Evolutionary conservation across 208 protist genomes (phyloP), one percentile per base, ranked within the genome.

Genomic region (Leishmania braziliensis): DNA sequence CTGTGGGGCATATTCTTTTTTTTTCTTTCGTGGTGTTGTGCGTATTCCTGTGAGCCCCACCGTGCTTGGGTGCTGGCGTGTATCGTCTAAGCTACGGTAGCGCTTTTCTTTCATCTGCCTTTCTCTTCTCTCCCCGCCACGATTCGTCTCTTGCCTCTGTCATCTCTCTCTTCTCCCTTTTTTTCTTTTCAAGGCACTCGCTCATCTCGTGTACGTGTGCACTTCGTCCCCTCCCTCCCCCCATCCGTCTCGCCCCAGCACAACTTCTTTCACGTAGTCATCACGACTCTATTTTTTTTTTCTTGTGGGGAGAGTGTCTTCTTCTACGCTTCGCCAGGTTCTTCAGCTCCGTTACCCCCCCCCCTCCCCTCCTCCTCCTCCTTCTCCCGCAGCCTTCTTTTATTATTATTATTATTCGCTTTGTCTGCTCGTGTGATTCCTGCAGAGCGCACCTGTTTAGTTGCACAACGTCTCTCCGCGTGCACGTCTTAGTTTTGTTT

Each of bases 121-220:
- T 43, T 16, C 65, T 33, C 33, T 43, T 26, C 65, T 70, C 14
- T 43, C 23, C 56, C 56, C 23, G 56, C 56, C 14, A 26, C 56
- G 23, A 16, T 62, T 16, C 56, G 23, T 62, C 56, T 26, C 23
- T 26, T n/a, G 20, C 56, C 56, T n/a, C 56, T 26, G 20, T 43
- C 14, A 33, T 43, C 65, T 70, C 26, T 70, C 33, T 26, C 65
- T 39, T 33, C 65, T 68, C 54, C 54, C 43, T 62, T 62, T 62
- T 62, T 62, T 62, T 62, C 23, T 62, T 62, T 62, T 62, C 23
- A n/a, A 62, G 20, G 14, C 56, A 16, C 23, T 62, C 56, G 23
- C 14, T 69, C 63, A 69, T 69, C 63, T 69, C 65, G 65, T 70
- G 65, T 46, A 33, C 18, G 65, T 43, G 65, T 39, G 65, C 18